phyloP scores from a whole-genome alignment of 176 grass and related monocot genomes.

The Carex myosuroides region DNA sequence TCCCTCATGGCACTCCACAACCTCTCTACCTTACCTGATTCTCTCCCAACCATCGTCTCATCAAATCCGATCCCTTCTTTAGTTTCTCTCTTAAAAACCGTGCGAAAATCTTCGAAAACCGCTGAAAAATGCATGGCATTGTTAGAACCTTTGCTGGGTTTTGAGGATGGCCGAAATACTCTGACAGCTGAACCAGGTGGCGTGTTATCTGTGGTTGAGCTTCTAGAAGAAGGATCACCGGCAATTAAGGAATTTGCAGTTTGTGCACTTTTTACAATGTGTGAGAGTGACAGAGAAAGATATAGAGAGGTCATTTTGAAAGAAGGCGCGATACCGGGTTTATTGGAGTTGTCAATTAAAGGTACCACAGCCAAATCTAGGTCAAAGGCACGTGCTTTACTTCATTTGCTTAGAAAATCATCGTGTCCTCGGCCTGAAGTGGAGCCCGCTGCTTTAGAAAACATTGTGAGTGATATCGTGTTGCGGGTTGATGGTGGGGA shows the following conservation, averaged over 20 bases:
- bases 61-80: constrained; percentile 61
- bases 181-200: constrained; percentile 66
- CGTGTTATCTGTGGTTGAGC: constrained; percentile 70
- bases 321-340: constrained; percentile 78
- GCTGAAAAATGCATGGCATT: constrained; percentile 80
- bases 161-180: constrained; percentile 47
- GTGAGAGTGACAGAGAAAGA: constrained; percentile 60
- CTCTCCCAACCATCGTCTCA: constrained; percentile 60
- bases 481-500: constrained; percentile 73
- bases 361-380: constrained; percentile 61
- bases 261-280: constrained; percentile 67
- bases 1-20: constrained; percentile 84
- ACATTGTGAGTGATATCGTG: constrained; percentile 72
- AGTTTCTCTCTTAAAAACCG: constrained; percentile 45
- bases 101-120: constrained; percentile 78
- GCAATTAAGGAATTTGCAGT: constrained; percentile 70
- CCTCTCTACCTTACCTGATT: constrained; percentile 65
- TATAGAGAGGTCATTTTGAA: constrained; percentile 73
- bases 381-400: constrained; percentile 52
- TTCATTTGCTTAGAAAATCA: constrained; percentile 56
- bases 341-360: constrained; percentile 76
- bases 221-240: constrained; percentile 86
- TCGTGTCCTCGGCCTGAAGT: constrained; percentile 43
- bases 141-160: constrained; percentile 64
- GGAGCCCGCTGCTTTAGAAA: constrained; percentile 56